Conservation (phyloP, 1,139 yeast genomes). For the Kodamaea fungicola region DNA sequence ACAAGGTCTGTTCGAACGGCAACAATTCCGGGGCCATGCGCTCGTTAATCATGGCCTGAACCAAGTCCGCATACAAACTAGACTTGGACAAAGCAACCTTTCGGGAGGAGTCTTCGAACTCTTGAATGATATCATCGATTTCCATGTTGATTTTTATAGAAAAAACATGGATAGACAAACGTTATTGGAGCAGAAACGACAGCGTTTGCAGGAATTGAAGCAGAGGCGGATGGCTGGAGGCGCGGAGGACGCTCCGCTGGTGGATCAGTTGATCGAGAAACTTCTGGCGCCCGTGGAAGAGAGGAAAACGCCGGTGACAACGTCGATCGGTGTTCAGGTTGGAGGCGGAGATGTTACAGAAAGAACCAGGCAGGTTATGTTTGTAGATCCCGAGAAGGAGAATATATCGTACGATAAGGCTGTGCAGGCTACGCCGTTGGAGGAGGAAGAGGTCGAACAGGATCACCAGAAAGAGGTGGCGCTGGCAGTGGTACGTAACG, state of each 20-base stretch:
- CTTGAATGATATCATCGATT: slow-evolving; percentile 66
- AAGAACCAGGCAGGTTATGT: not conserved
- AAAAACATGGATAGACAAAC: slow-evolving; percentile 34
- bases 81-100: slow-evolving; percentile 8
- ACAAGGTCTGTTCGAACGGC: slow-evolving; percentile 60
- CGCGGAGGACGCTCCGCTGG: slow-evolving; percentile 12
- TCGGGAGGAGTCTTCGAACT: slow-evolving; percentile 43
- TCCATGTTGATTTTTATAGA: slow-evolving; percentile 31
- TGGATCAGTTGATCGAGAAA: slow-evolving; percentile 21
- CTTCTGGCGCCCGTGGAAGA: slow-evolving; percentile 9
- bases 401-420: slow-evolving; percentile 28
- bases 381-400: slow-evolving; percentile 14
- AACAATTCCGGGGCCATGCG: slow-evolving; percentile 81
- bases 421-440: slow-evolving; percentile 21
- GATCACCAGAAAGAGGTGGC: not conserved
- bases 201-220: slow-evolving; percentile 39
- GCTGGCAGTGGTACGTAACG: not conserved
- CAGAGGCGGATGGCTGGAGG: slow-evolving; percentile 23
- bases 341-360: slow-evolving; percentile 9
- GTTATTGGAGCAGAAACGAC: slow-evolving; percentile 40
- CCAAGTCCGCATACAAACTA: slow-evolving; percentile 36
- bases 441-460: not conserved
- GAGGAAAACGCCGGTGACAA: slow-evolving; percentile 11
- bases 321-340: slow-evolving; percentile 27
- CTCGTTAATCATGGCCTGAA: slow-evolving; percentile 78